Conservation (phyloP, 495 filamentous ascomycete genomes). For the Physcia stellaris region DNA sequence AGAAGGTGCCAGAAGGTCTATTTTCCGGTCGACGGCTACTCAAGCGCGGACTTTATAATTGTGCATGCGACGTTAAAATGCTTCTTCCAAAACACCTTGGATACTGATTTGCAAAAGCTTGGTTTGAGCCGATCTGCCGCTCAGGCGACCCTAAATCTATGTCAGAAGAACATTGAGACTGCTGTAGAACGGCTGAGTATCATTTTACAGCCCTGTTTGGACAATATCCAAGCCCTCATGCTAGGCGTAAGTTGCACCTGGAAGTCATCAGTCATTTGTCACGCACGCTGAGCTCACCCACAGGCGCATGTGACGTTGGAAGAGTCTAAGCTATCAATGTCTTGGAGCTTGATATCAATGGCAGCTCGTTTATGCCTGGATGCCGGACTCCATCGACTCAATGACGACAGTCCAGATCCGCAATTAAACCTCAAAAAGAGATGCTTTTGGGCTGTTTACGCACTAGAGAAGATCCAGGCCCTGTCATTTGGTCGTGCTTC, state of each 20-base stretch:
- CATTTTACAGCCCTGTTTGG: neutral
- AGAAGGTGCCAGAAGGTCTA: constrained; percentile 1
- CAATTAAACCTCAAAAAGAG: neutral
- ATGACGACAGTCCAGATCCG: neutral
- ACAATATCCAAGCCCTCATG: neutral
- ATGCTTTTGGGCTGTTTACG: neutral
- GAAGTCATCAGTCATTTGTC: too few species aligned
- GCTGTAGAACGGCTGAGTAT: neutral
- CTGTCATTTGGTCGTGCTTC: neutral
- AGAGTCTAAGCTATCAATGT: neutral
- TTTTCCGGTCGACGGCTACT: constrained; percentile 1
- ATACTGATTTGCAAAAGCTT: neutral
- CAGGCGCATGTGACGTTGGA: neutral
- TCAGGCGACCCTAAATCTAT: neutral
- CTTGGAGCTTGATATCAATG: neutral
- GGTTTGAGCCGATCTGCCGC: neutral
- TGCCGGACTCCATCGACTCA: constrained; percentile 1
- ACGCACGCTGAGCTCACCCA: neutral
- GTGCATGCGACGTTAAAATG: neutral
- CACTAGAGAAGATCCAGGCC: neutral
- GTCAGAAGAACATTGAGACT: neutral
- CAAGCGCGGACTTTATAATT: neutral
- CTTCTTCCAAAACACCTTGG: neutral
- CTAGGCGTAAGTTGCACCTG: neutral
- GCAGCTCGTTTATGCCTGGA: neutral